Conservation (phyloP, 2,329 filamentous ascomycete genomes). For the Tolypocladium pustulatum region DNA sequence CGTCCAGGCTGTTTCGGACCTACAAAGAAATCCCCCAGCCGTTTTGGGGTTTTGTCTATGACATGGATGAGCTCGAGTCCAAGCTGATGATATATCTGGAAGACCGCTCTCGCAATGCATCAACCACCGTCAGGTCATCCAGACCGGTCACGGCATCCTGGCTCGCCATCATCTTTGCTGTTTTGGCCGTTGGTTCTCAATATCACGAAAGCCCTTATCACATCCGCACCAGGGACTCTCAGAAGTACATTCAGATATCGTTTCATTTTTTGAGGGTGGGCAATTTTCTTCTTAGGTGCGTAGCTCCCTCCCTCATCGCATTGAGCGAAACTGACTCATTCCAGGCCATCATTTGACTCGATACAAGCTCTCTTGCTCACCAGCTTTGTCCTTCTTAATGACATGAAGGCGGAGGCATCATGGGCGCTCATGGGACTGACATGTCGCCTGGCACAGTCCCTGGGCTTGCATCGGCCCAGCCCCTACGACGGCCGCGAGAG, state of each 20-base stretch:
- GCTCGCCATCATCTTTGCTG: slow-evolving; percentile 55
- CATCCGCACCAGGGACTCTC: slow-evolving; percentile 46
- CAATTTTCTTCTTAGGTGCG: slow-evolving; percentile 50
- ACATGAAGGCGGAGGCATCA: slow-evolving; percentile 60
- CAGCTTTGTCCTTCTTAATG: slow-evolving; percentile 53
- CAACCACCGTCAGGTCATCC: slow-evolving; percentile 31
- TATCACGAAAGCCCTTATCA: slow-evolving; percentile 57
- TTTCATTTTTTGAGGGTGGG: slow-evolving; percentile 55
- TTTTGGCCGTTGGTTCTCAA: slow-evolving; percentile 55
- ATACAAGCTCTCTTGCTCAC: slow-evolving; percentile 54
- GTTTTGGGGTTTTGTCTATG: slow-evolving; percentile 58
- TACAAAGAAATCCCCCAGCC: slow-evolving; percentile 59
- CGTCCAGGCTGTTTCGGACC: slow-evolving; percentile 46
- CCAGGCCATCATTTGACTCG: slow-evolving; percentile 52
- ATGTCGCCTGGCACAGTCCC: slow-evolving; percentile 53
- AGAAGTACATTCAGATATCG: slow-evolving; percentile 52
- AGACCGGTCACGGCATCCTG: slow-evolving; percentile 51
- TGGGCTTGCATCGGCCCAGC: slow-evolving; percentile 46
- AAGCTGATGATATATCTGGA: slow-evolving; percentile 56
- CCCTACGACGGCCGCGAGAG: slow-evolving; percentile 34
- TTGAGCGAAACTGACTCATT: slow-evolving; percentile 2
- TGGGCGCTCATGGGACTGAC: slow-evolving; percentile 56
- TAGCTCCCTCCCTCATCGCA: not conserved
- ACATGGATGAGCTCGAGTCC: slow-evolving; percentile 55
- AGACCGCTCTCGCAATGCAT: slow-evolving; percentile 47